Conservation (phyloP, 192 early-diverging fungal species). For the Umbelopsis ramanniana region DNA sequence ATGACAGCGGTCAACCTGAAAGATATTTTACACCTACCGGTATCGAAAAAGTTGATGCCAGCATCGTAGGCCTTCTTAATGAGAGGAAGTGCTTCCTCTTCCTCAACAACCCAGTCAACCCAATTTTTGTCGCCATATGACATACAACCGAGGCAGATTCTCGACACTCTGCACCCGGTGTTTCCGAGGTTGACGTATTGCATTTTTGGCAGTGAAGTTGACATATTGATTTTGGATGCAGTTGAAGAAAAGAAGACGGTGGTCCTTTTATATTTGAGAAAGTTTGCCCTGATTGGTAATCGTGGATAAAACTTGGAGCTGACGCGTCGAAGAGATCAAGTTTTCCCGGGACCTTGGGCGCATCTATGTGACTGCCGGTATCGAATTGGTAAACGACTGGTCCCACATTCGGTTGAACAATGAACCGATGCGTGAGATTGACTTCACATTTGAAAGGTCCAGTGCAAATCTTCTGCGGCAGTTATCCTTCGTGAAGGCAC, state of each 20-base stretch:
- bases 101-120: slow-evolving; percentile 50
- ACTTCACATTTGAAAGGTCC: slow-evolving; percentile 1
- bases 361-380: no score
- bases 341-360: no score
- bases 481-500: not conserved
- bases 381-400: no score
- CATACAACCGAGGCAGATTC: slow-evolving; percentile 56
- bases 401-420: no score
- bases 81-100: slow-evolving; percentile 41
- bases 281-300: no score
- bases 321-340: no score
- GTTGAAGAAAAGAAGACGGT: no score
- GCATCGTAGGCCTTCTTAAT: slow-evolving; percentile 63
- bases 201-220: slow-evolving; percentile 5
- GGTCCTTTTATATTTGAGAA: no score
- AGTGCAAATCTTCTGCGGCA: slow-evolving; percentile 12
- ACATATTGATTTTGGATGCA: not conserved
- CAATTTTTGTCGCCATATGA: slow-evolving; percentile 46
- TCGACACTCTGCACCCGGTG: slow-evolving; percentile 35
- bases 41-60: slow-evolving; percentile 84
- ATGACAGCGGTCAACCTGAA: not conserved
- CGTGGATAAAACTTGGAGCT: no score
- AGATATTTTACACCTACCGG: slow-evolving; percentile 2
- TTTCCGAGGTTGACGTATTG: slow-evolving; percentile 9
- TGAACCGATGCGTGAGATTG: not conserved